Evolutionary conservation across 225 moss, liverwort and hornwort genomes (phyloP), one percentile per base, ranked within the genome.

Genomic region (Pleurozium schreberi): DNA sequence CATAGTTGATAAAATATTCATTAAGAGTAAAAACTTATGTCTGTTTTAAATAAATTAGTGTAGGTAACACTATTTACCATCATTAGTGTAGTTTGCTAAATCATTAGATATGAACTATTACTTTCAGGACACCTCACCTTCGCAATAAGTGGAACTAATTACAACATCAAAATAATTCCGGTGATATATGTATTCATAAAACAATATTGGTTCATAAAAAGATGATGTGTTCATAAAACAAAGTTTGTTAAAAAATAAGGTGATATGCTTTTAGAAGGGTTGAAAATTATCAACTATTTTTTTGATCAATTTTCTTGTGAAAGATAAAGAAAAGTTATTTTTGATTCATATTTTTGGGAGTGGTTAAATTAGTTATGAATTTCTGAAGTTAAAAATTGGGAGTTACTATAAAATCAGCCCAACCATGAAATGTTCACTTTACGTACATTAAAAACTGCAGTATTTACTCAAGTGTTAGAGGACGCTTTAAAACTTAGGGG

Each of bases 41-140:
- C n/a, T n/a, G n/a, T n/a, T n/a, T n/a, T n/a, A n/a, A n/a, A n/a
- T n/a, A n/a, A n/a, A n/a, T n/a, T n/a, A n/a, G n/a, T n/a, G n/a
- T n/a, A n/a, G n/a, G n/a, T n/a, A n/a, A n/a, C n/a, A n/a, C n/a
- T n/a, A n/a, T n/a, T n/a, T n/a, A n/a, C n/a, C n/a, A n/a, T n/a
- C n/a, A n/a, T n/a, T n/a, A n/a, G n/a, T n/a, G n/a, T n/a, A 6
- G 2, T 55, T 38, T 55, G 1, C 14, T 38, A 23, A 25, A 25
- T 55, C 25, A 55, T 55, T 55, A 55, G 3, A 53, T 52, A 76
- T 36, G 5, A 23, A 38, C 23, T 38, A 55, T 36, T 22, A 38
- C 1, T 6, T 2, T 53, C 9, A 21, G 14, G 0, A 77, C 9
- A 23, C 25, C 3, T 8, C 3, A 78, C 17, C 2, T 27, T n/a